Percentiles rank a stretch among this genome's conserved stretches.
phyloP scores from a whole-genome alignment of 1,139 yeast genomes.

The Candida sojae region DNA sequence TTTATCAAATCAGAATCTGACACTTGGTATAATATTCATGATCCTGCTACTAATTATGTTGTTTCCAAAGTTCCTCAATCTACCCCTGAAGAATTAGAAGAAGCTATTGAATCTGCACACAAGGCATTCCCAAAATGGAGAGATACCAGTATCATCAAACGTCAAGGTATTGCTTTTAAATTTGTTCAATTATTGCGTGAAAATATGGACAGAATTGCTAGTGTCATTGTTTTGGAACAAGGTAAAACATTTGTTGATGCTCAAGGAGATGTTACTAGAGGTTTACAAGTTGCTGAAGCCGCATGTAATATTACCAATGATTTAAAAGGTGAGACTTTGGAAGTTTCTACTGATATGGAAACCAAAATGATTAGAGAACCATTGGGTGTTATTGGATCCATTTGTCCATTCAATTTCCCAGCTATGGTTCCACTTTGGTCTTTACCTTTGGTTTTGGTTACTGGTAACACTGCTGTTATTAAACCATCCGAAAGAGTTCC shows the following conservation, averaged over 20 bases:
- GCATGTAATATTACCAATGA: constrained; percentile 63
- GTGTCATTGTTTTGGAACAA: constrained; percentile 74
- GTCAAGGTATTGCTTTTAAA: constrained; percentile 77
- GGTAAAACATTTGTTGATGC: constrained; percentile 83
- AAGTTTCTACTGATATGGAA: constrained; percentile 77
- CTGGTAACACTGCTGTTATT: constrained; percentile 75
- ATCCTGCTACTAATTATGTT: constrained; percentile 73
- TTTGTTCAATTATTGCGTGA: constrained; percentile 66
- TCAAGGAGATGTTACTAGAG: constrained; percentile 76
- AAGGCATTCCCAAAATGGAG: constrained; percentile 63
- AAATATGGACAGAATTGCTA: constrained; percentile 73
- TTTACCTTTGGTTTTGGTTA: constrained; percentile 70
- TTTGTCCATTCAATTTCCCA: constrained; percentile 79
- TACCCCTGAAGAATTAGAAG: constrained; percentile 64
- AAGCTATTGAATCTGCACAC: constrained; percentile 67
- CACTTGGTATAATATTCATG: constrained; percentile 72
- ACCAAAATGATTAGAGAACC: constrained; percentile 73
- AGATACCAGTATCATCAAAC: constrained; percentile 58
- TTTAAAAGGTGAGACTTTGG: constrained; percentile 65
- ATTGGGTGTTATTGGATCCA: constrained; percentile 67
- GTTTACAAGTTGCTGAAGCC: constrained; percentile 81
- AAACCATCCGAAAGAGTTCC: constrained; percentile 83
- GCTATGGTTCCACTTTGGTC: constrained; percentile 90
- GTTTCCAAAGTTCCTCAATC: constrained; percentile 74
- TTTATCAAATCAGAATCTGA: constrained; percentile 55